Conservation (phyloP, 352 stramenopile species). For the Globisporangium cederbergense region DNA sequence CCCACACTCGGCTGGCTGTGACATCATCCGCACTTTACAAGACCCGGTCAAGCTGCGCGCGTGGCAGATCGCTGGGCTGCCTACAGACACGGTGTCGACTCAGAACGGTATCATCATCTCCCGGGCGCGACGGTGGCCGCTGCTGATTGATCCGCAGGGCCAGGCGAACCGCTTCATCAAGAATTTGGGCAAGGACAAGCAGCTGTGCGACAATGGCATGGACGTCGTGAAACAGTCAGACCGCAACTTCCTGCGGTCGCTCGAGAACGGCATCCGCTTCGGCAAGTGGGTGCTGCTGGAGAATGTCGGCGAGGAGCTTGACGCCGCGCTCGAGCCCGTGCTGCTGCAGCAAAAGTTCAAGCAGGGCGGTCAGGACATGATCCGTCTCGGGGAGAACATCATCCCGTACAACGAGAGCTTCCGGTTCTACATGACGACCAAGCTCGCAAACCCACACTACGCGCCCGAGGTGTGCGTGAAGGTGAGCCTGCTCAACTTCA, state of each 20-base stretch:
- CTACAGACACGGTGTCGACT: slow-evolving; percentile 88
- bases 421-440: slow-evolving; percentile 91
- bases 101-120: slow-evolving; percentile 94
- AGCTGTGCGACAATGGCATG: slow-evolving; percentile 87
- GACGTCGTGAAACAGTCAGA: slow-evolving; percentile 90
- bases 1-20: slow-evolving; percentile 78
- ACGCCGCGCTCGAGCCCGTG: slow-evolving; percentile 88
- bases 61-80: slow-evolving; percentile 88
- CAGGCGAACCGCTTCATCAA: slow-evolving; percentile 93
- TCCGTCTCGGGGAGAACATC: slow-evolving; percentile 88
- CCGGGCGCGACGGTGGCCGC: slow-evolving; percentile 74
- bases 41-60: slow-evolving; percentile 86
- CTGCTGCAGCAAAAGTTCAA: slow-evolving; percentile 92
- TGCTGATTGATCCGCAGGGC: slow-evolving; percentile 91
- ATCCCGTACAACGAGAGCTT: slow-evolving; percentile 91
- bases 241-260: slow-evolving; percentile 80
- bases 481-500: slow-evolving; percentile 92
- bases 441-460: slow-evolving; percentile 92
- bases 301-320: slow-evolving; percentile 88
- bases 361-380: slow-evolving; percentile 90
- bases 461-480: slow-evolving; percentile 90
- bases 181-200: slow-evolving; percentile 83
- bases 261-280: slow-evolving; percentile 90
- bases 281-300: slow-evolving; percentile 90
- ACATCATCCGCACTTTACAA: slow-evolving; percentile 82